Conservation (phyloP, 495 filamentous ascomycete genomes). For the Amphirosellinia nigrospora region DNA sequence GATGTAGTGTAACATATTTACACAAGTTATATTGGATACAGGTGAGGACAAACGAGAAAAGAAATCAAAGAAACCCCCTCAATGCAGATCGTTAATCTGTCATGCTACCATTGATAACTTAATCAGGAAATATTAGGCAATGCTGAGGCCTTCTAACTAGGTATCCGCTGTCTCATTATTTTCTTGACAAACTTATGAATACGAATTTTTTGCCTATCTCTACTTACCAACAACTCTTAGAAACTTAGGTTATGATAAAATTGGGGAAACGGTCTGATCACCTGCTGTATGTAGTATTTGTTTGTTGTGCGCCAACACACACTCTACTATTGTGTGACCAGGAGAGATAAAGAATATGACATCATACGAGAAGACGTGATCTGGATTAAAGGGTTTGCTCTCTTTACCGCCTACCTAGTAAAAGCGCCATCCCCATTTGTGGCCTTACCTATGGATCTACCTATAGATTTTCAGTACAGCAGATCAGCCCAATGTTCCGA, state of each 20-base stretch:
- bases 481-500: conserved; percentile 6
- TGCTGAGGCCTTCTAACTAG: not conserved
- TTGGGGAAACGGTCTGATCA: not conserved
- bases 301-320: not conserved
- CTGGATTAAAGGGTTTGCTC: not conserved
- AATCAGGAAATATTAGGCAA: not conserved
- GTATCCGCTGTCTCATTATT: not conserved
- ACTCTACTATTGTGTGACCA: not conserved
- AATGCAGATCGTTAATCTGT: no score
- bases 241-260: no score
- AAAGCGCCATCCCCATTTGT: not conserved
- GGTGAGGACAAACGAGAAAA: not conserved
- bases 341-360: not conserved
- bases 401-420: not conserved
- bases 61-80: not conserved
- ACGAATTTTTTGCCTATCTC: not conserved
- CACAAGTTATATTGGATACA: not conserved
- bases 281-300: not conserved
- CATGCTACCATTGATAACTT: not conserved
- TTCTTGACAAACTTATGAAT: not conserved
- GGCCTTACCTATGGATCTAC: not conserved
- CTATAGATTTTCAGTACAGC: conserved; percentile 15
- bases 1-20: not conserved
- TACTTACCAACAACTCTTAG: no score
- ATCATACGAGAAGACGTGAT: not conserved